Percentiles rank a stretch among this genome's conserved stretches.
Evolutionary conservation across 1,284 basidiomycete genomes (phyloP).

Genomic region (Cryptococcus amylolentus): DNA sequence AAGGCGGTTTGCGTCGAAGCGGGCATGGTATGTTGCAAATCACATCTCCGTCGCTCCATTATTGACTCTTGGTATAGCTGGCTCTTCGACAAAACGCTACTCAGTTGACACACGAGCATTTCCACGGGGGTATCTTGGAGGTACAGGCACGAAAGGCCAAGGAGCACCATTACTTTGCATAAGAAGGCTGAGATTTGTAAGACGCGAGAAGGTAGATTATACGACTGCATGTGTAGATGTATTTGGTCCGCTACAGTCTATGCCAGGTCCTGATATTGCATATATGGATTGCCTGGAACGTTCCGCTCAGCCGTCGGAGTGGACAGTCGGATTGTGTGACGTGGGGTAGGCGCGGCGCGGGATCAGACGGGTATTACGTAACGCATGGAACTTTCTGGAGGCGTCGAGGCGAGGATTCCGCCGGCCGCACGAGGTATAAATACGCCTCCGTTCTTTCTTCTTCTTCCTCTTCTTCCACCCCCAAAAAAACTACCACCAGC

Average conservation of each 20-base stretch:
- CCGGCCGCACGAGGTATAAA: too few relatives aligned
- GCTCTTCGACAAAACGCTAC: slow-evolving; percentile 81
- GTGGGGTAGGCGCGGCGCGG: too few relatives aligned
- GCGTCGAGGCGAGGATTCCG: too few relatives aligned
- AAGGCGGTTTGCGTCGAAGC: slow-evolving; percentile 96
- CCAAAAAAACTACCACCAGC: too few relatives aligned
- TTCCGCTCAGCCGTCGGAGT: too few relatives aligned
- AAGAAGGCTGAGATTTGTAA: slow-evolving; percentile 8
- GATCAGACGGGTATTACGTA: too few relatives aligned
- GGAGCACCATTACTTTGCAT: slow-evolving; percentile 53
- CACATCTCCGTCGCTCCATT: background rate
- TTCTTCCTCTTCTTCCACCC: too few relatives aligned
- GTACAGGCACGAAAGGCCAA: slow-evolving; percentile 98
- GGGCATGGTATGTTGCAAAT: slow-evolving; percentile 79
- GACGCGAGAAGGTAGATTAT: background rate
- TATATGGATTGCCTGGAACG: too few relatives aligned
- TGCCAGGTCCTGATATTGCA: too few relatives aligned
- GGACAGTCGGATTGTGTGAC: too few relatives aligned
- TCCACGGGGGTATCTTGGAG: slow-evolving; percentile 83
- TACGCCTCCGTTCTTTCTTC: too few relatives aligned
- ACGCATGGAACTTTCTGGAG: too few relatives aligned
- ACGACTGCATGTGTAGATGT: slow-evolving; percentile 19
- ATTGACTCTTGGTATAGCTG: slow-evolving; percentile 21
- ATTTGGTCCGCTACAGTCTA: background rate
- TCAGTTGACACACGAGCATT: slow-evolving; percentile 88